phyloP scores from a whole-genome alignment of 495 filamentous ascomycete species.

The Penicillium verhagenii region DNA sequence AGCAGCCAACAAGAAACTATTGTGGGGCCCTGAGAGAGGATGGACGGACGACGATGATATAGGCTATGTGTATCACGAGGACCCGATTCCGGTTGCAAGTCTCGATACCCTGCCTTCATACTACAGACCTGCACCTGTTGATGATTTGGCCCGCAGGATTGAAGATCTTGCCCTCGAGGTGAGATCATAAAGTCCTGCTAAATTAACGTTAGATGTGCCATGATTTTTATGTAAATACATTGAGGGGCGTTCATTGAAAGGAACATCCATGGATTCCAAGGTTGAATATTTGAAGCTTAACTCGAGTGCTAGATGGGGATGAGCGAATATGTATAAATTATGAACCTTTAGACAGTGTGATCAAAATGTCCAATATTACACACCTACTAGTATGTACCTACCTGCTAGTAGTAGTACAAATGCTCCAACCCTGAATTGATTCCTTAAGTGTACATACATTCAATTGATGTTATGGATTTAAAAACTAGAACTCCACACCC shows the following conservation, averaged over 20 bases:
- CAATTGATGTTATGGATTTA: too few species aligned
- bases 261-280: too few species aligned
- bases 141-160: conserved; percentile 17
- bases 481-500: too few species aligned
- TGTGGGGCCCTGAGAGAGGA: conserved; percentile 69
- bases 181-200: background rate
- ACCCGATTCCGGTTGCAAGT: conserved; percentile 14
- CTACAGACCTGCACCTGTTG: conserved; percentile 11
- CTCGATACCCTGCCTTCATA: conserved; percentile 3
- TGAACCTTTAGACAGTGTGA: too few species aligned
- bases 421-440: too few species aligned
- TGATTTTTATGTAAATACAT: conserved; percentile 20
- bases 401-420: too few species aligned
- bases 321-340: too few species aligned
- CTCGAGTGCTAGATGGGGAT: too few species aligned
- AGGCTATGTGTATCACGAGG: background rate
- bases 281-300: too few species aligned
- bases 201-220: conserved; percentile 5
- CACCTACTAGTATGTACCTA: too few species aligned
- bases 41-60: conserved; percentile 50
- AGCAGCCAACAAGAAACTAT: conserved; percentile 51
- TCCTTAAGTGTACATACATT: too few species aligned
- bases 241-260: conserved; percentile 17
- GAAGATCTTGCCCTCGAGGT: conserved; percentile 15
- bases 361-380: too few species aligned